phyloP scores from a whole-genome alignment of 345 rosid genomes.

The Eutrema yunnanense region DNA sequence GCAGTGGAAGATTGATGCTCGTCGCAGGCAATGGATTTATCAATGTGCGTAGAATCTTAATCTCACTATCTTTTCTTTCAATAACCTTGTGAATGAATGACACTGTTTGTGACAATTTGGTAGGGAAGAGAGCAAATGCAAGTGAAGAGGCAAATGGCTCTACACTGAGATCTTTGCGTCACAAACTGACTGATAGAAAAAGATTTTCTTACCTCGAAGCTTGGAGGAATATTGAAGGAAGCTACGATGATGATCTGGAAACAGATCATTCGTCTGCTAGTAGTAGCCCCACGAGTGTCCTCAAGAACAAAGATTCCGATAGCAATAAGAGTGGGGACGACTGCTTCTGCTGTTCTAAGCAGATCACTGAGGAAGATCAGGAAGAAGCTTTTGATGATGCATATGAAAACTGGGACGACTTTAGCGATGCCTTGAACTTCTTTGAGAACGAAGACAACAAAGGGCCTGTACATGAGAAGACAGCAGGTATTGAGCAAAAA shows the following conservation, averaged over 20 bases:
- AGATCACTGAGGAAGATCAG: conserved; percentile 30
- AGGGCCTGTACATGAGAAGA: conserved; percentile 14
- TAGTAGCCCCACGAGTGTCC: conserved; percentile 26
- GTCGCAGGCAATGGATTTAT: conserved; percentile 39
- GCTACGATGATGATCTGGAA: background rate
- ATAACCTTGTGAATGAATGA: background rate
- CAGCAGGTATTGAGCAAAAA: background rate
- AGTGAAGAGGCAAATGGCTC: background rate
- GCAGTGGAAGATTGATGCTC: conserved; percentile 37
- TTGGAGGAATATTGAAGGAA: background rate
- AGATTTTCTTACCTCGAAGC: background rate
- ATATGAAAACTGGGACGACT: conserved; percentile 33
- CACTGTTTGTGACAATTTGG: background rate
- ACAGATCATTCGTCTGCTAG: conserved; percentile 11
- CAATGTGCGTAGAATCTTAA: conserved; percentile 7
- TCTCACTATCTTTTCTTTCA: background rate
- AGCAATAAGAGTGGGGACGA: conserved; percentile 12
- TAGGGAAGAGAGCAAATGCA: conserved; percentile 3
- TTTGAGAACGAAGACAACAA: conserved; percentile 9
- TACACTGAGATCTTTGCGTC: background rate
- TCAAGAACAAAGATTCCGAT: conserved; percentile 16
- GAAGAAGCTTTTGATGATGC: conserved; percentile 29
- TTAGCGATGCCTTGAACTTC: conserved; percentile 32
- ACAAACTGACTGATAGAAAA: background rate
- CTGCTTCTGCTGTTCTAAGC: conserved; percentile 29